Evolutionary conservation across 768 basidiomycete genomes (phyloP), one percentile per base, ranked within the genome.

Genomic region (Boletellus sp.): DNA sequence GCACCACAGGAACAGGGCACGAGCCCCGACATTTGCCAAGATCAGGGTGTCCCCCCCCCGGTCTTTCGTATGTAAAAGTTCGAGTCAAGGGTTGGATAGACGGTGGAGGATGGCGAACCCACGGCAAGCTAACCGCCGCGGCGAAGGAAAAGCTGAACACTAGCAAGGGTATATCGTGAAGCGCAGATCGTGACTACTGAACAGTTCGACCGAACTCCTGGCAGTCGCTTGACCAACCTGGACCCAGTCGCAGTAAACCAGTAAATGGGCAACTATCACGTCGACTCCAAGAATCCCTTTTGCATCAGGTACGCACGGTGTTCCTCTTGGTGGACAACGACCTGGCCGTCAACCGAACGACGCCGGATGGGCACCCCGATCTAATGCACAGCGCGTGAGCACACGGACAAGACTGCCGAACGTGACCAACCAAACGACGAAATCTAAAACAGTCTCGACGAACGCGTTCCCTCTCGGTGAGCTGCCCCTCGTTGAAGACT

Each of bases 401-500:
- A 22, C n/a, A 24, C 6, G 19, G 15, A 28, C 11, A 26, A 23
- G 42, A 39, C 31, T 15, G 20, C 9, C 24, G 45, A 15, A 40
- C 5, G 5, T 20, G 70, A 78, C 35, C 47, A 81, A 79, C 62
- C 63, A 72, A 17, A 75, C 78, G 44, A 72, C 61, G 28, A 76
- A 55, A 48, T 79, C 78, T 28, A 67, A 36, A 2, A 55, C 34
- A 1, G 26, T 52, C 49, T 94, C 92, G 38, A 81, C 38, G n/a
- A 89, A 54, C 49, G 72, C 63, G 60, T 80, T 86, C 50, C 79
- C 79, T 26, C 75, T 68, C 1, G 85, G 85, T 35, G 76, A 63
- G 61, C 79, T 84, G 53, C 81, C 80, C 10, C 76, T 69, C 2
- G 85, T 83, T 6, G 78, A 81, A 6, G 83, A 76, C 19, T 86